Evolutionary conservation across 2,329 filamentous ascomycete species (phyloP), one percentile per base, ranked within the genome.

Genomic region (Coniella vitis): DNA sequence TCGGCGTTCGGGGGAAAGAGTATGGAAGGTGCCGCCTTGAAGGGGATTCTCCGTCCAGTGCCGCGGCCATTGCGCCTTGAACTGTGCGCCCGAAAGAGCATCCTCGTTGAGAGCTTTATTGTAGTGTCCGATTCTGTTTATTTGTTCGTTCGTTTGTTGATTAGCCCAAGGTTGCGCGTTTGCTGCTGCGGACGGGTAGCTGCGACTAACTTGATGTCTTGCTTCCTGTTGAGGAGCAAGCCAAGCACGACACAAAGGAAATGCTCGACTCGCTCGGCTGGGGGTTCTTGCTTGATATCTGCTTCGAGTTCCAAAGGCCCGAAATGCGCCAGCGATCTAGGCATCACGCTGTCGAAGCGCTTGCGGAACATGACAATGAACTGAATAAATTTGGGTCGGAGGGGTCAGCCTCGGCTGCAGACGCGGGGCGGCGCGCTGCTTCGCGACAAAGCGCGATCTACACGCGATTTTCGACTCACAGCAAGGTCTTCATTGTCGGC

Each of bases 301-400:
- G 79, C 78, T 69, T 98, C 93, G 53, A 98, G 80, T 67, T 98
- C 94, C 69, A 98, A 91, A 12, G 93, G 93, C 19, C 93, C 93
- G 58, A 95, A 89, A 64, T 95, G 87, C 56, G 87, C 77, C 32
- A 95, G 76, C 29, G 89, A 93, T 67, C 90, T 86, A 41, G 90
- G 86, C 58, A 98, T 93, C 53, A 82, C 86, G 53, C 95, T 90
- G 69, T 79, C 83, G 68, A 98, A 97, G 62, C 93, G 88, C 67
- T 87, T 86, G 66, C 91, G 83, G 70, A 97, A 98, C 88, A 95
- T 96, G 58, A 97, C 89, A 67, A 98, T 87, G 70, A 98, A 96
- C 89, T 96, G 10, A 10, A 10, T 5, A 29, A 10, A 10, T 5
- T 29, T 29, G 25, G 25, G 25, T 29, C 25, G 60, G 25, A 32